Percentiles rank a stretch among this genome's conserved stretches.
Conservation (phyloP, 257 asterid species). For the Solanum medicagineum region DNA sequence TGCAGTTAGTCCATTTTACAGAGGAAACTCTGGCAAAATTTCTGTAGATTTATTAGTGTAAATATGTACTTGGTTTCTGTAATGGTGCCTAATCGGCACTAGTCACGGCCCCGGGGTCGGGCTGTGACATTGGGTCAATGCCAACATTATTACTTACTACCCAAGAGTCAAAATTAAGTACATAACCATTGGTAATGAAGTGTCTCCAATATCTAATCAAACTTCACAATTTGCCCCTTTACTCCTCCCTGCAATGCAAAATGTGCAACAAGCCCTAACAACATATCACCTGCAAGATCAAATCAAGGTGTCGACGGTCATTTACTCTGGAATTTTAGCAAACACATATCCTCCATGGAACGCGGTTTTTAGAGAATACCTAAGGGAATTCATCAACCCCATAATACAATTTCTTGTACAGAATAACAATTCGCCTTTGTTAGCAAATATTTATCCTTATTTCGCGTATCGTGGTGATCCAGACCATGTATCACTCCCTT, state of each 20-base stretch:
- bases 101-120: too few relatives aligned
- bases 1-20: too few relatives aligned
- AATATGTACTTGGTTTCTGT: too few relatives aligned
- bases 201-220: background rate
- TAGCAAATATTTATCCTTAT: conserved; percentile 19
- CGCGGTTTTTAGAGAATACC: background rate
- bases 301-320: conserved; percentile 20
- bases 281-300: background rate
- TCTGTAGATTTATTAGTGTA: too few relatives aligned
- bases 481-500: background rate
- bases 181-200: conserved; percentile 30
- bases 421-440: background rate
- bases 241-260: conserved; percentile 15
- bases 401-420: conserved; percentile 1
- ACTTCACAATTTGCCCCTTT: background rate
- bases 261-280: conserved; percentile 3
- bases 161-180: conserved; percentile 18
- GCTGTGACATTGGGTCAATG: conserved; percentile 26
- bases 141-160: background rate
- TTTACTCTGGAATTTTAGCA: background rate
- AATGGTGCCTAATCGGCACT: too few relatives aligned
- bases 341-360: conserved; percentile 20
- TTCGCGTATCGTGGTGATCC: background rate
- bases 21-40: too few relatives aligned
- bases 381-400: background rate